Evolutionary conservation across 2,329 filamentous ascomycete species (phyloP), one percentile per base, ranked within the genome.

Genomic region (Xylaria sp.): DNA sequence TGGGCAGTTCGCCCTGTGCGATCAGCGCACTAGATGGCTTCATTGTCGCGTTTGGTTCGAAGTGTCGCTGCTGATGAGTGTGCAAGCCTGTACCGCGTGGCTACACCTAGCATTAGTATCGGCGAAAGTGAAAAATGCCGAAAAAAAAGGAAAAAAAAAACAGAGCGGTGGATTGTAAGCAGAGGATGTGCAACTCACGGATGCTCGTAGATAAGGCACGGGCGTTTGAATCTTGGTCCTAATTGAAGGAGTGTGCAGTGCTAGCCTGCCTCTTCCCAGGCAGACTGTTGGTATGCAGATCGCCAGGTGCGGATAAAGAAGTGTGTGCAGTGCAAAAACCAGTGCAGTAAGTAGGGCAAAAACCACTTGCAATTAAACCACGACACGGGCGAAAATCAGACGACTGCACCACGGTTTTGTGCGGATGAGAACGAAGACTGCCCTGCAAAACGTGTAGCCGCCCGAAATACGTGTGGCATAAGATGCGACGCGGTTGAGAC

Each of bases 401-500:
- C 17, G 25, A 49, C 17, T 49, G 17, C 45, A 13, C 29, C 49
- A 22, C 49, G 13, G 31, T 36, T 36, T 36, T 17, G 11, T 29
- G 22, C 13, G 2, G 15, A 25, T n/a, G 20, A 25, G n/a, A n/a
- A 22, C 1, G 33, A 55, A 11, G 17, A 20, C 22, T n/a, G 13
- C 2, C 13, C 15, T n/a, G n/a, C 11, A 0, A 29, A 29, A 65
- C 29, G 42, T n/a, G 15, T 60, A 65, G 45, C 53, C 51, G 61
- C 57, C 29, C 36, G 17, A 38, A 42, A 54, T 33, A 39, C 22
- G 61, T 22, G 50, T 58, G 50, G 22, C 38, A 20, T 13, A 45
- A 33, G 44, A 56, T 61, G 60, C 60, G 60, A 68, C 60, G 31
- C 36, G 57, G 29, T 53, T 65, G 61, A 64, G 54, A 66, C 53